Percentiles rank a stretch among this genome's conserved stretches.
Conservation (phyloP, 2,329 filamentous ascomycete species). For the Chaetothyriales sp. region DNA sequence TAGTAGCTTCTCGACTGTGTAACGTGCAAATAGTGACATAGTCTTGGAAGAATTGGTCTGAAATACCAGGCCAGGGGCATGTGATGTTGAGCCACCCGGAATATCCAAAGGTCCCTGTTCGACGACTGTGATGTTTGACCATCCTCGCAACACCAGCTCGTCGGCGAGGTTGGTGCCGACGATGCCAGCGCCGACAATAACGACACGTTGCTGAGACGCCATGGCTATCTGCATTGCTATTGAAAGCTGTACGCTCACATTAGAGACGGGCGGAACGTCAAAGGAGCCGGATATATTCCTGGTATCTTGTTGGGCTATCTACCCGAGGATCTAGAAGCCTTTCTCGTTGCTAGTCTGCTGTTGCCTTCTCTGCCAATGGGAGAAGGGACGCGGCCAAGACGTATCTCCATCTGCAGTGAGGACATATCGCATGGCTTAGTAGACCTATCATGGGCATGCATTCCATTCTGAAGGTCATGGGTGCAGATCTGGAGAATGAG, state of each 20-base stretch:
- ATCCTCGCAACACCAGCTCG: conserved; percentile 49
- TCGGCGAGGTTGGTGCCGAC: conserved; percentile 52
- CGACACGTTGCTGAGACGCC: conserved; percentile 32
- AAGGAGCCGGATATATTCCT: not conserved
- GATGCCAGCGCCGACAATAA: conserved; percentile 51
- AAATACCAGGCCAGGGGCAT: conserved; percentile 51
- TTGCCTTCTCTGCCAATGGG: not conserved
- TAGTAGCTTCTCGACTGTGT: conserved; percentile 48
- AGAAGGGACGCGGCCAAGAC: not conserved
- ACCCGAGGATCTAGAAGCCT: not conserved
- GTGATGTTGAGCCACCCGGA: conserved; percentile 53
- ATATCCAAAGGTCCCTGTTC: conserved; percentile 50
- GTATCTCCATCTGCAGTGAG: not conserved
- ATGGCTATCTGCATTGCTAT: conserved; percentile 17
- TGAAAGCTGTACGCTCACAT: not conserved
- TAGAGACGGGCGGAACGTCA: not conserved
- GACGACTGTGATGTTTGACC: conserved; percentile 50
- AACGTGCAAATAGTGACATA: conserved; percentile 46
- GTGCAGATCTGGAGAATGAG: not conserved
- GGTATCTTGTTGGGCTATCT: not conserved
- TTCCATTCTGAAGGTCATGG: not conserved
- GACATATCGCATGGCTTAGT: too few species aligned
- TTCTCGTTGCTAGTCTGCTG: conserved; percentile 1
- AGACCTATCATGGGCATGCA: not conserved
- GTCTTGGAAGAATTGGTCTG: conserved; percentile 37